A percentile compares a stretch with the other conserved stretches of the same genome.
These are phyloP conservation scores for Arthroderma sp. DNA, from an alignment of 2,329 filamentous ascomycete genomes.

Conservation along the genomic window DNA sequence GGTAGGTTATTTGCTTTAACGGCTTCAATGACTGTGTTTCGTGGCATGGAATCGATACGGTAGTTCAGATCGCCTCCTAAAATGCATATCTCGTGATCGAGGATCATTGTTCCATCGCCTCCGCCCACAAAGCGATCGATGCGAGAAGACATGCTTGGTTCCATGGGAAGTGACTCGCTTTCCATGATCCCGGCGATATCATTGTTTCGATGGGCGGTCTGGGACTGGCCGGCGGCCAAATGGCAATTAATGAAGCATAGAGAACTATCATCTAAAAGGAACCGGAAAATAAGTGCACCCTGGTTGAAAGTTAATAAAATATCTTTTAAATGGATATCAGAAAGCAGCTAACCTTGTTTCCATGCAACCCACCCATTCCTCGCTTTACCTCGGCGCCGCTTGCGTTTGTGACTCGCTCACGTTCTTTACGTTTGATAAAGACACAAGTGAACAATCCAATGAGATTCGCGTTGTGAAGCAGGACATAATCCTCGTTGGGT, in stretches of 20 bases:
- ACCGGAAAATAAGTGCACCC: slow-evolving; percentile 82
- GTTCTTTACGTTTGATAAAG: slow-evolving; percentile 73
- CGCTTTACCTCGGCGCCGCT: slow-evolving; percentile 78
- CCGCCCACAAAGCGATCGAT: slow-evolving; percentile 75
- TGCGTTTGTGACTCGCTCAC: slow-evolving; percentile 63
- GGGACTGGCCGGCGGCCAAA: slow-evolving; percentile 81
- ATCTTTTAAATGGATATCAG: neutral
- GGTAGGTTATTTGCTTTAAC: slow-evolving; percentile 66
- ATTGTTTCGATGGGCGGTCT: slow-evolving; percentile 81
- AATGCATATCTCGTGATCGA: slow-evolving; percentile 96
- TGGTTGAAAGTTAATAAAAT: slow-evolving; percentile 14
- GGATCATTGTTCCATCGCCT: slow-evolving; percentile 87
- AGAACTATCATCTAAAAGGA: slow-evolving; percentile 84
- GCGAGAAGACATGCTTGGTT: slow-evolving; percentile 53
- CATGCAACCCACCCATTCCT: slow-evolving; percentile 87
- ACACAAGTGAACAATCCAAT: slow-evolving; percentile 93
- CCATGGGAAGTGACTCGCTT: slow-evolving; percentile 56
- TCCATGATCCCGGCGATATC: slow-evolving; percentile 87
- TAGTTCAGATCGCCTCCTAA: slow-evolving; percentile 96
- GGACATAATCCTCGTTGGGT: slow-evolving; percentile 64
- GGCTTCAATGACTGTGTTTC: slow-evolving; percentile 79
- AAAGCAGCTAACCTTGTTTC: slow-evolving; percentile 57
- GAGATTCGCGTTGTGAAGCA: slow-evolving; percentile 77
- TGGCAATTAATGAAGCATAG: slow-evolving; percentile 97
- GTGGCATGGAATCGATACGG: slow-evolving; percentile 91